Percentiles rank a stretch among this genome's conserved stretches.
Evolutionary conservation across 768 basidiomycete genomes (phyloP).

Genomic region (Kwoniella pini): DNA sequence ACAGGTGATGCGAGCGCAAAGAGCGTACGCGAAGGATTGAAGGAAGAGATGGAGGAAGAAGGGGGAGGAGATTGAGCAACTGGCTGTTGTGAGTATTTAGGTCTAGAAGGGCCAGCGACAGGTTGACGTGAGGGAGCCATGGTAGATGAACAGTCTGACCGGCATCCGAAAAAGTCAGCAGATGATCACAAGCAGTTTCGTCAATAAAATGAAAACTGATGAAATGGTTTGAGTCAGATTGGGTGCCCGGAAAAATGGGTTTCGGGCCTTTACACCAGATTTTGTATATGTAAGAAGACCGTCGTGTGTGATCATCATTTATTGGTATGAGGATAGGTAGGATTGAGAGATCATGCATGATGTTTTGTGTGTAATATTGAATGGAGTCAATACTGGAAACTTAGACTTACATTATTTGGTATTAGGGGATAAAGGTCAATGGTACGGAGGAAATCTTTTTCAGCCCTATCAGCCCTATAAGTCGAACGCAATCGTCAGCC

Average conservation of each 20-base stretch:
- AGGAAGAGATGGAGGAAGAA: constrained; percentile 42
- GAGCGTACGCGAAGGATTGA: constrained; percentile 44
- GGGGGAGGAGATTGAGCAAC: constrained; percentile 46
- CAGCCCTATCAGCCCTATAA: no score
- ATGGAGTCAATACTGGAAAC: no score
- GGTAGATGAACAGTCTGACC: background rate
- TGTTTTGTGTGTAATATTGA: no score
- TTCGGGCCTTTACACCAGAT: constrained; percentile 50
- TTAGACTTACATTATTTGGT: background rate
- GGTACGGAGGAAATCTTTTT: no score
- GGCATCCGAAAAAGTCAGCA: constrained; percentile 11
- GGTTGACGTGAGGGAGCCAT: constrained; percentile 42
- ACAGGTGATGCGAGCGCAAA: constrained; percentile 47
- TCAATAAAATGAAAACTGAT: background rate
- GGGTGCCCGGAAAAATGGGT: constrained; percentile 52
- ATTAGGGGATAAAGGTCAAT: no score
- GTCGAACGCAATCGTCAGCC: no score
- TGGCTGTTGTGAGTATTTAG: constrained; percentile 37
- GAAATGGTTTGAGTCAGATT: constrained; percentile 40
- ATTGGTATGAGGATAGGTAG: constrained; percentile 18
- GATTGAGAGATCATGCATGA: no score
- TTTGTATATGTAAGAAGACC: constrained; percentile 49
- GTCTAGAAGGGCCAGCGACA: constrained; percentile 44
- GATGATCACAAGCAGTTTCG: background rate
- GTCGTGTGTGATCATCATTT: constrained; percentile 54